Evolutionary conservation across 148 eudicot genomes (phyloP), one percentile per base, ranked within the genome.

Genomic region (Cornus controversa): DNA sequence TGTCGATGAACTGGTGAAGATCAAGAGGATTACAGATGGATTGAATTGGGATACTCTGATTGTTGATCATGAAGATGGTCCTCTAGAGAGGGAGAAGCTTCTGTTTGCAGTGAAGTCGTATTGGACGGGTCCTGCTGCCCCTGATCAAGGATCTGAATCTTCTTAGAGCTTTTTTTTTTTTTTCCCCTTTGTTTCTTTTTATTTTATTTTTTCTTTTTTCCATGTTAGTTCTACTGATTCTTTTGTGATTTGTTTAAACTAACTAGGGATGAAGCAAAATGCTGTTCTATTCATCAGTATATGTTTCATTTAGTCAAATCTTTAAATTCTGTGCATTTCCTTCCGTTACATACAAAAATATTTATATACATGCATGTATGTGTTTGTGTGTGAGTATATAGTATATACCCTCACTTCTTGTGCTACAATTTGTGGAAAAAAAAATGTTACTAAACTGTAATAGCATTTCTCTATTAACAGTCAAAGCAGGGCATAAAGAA

Each of bases 51-150:
- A 92, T 7, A 89, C 93, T 80, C 92, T 81, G 76, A 91, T 94
- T 14, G 84, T 94, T 24, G 92, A 94, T 84, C 94, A 94, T 84
- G 98, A 94, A 77, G 94, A 94, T 85, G 98, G 98, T 25, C 91
- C 98, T 8, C 74, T 92, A 45, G 82, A 83, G 70, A 85, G 92
- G 74, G 90, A 94, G 81, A 94, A 94, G 77, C 92, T 94, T 79
- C 91, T 94, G 0, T 94, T 94, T 85, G 98, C 90, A 11, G 91
- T 91, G 8, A 94, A 94, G 71, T 70, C 69, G 42, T 92, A 94
- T 67, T 90, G 98, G 98, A 92, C 98, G 72, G 88, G 90, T 24
- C 97, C 97, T 20, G 45, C 45, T 40, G 34, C 34, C 34, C 6
- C 45, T 6, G 88, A 84, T 53, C 67, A 68, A 64, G 34, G 37